Evolutionary conservation across 176 grass and related monocot species (phyloP).

Genomic region (Eleusine coracana): DNA sequence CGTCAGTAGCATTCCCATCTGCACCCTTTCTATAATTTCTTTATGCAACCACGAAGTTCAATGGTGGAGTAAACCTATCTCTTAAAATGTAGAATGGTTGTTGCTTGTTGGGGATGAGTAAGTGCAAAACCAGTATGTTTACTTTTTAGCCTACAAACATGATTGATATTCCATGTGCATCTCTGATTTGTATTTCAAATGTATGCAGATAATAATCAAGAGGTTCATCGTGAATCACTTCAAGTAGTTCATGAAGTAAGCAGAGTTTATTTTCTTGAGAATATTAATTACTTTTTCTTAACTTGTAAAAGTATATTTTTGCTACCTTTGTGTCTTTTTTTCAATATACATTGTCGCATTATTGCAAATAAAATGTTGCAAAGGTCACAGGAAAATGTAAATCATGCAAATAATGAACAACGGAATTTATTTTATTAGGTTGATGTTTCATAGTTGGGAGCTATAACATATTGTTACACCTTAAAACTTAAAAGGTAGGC

Average conservation of each 20-base stretch:
- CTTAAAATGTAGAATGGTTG: background rate
- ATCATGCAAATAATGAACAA: background rate
- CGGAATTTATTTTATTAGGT: background rate
- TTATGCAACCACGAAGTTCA: background rate
- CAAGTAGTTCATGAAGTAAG: conserved; percentile 40
- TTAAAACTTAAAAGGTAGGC: background rate
- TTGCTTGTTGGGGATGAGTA: background rate
- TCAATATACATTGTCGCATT: conserved; percentile 19
- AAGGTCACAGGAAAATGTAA: conserved; percentile 9
- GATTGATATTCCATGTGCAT: conserved; percentile 8
- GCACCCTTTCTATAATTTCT: background rate
- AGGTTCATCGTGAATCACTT: conserved; percentile 18
- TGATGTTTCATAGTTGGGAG: background rate
- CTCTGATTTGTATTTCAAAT: conserved; percentile 33
- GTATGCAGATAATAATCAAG: conserved; percentile 36
- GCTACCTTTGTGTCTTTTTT: background rate
- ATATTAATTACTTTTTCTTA: background rate
- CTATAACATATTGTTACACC: background rate
- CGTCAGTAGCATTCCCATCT: background rate
- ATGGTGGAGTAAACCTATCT: background rate
- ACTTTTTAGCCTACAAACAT: background rate
- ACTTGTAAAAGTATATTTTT: background rate
- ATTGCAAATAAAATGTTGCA: conserved; percentile 8
- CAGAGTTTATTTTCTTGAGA: conserved; percentile 31
- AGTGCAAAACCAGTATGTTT: background rate